These are phyloP conservation scores for Talaromyces sp. DNA, from an alignment of 2,329 filamentous ascomycete species.

Conservation along the genomic window DNA sequence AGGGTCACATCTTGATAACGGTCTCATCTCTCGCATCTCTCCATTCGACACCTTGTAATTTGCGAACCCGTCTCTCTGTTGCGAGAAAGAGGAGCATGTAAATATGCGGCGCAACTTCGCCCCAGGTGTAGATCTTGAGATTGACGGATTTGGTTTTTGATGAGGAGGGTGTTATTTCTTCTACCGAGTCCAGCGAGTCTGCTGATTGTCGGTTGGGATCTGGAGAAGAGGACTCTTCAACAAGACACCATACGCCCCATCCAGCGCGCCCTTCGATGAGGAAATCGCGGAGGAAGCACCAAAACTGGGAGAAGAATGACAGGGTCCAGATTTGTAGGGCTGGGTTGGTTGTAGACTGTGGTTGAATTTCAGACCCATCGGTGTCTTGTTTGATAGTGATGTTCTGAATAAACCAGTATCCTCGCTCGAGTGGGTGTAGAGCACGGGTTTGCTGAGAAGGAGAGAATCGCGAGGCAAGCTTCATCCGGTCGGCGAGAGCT, in stretches of 20 bases:
- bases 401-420: slow-evolving; percentile 64
- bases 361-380: neutral
- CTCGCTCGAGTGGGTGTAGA: slow-evolving; percentile 62
- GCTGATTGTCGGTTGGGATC: neutral
- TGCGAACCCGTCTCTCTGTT: slow-evolving; percentile 59
- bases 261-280: slow-evolving; percentile 38
- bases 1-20: slow-evolving; percentile 47
- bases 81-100: slow-evolving; percentile 72
- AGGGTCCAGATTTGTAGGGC: slow-evolving; percentile 27
- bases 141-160: slow-evolving; percentile 16
- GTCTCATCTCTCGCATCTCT: slow-evolving; percentile 57
- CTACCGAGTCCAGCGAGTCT: neutral
- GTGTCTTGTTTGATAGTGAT: slow-evolving; percentile 21
- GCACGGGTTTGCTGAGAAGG: slow-evolving; percentile 48
- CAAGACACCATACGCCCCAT: slow-evolving; percentile 43
- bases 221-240: slow-evolving; percentile 16
- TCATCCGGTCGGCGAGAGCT: slow-evolving; percentile 51
- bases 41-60: slow-evolving; percentile 57
- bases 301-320: slow-evolving; percentile 35
- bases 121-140: slow-evolving; percentile 71
- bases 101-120: slow-evolving; percentile 64
- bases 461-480: slow-evolving; percentile 51
- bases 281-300: slow-evolving; percentile 36
- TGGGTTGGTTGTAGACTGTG: neutral
- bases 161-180: neutral